Evolutionary conservation across 768 basidiomycete species (phyloP).

Genomic region (Russula lepida): DNA sequence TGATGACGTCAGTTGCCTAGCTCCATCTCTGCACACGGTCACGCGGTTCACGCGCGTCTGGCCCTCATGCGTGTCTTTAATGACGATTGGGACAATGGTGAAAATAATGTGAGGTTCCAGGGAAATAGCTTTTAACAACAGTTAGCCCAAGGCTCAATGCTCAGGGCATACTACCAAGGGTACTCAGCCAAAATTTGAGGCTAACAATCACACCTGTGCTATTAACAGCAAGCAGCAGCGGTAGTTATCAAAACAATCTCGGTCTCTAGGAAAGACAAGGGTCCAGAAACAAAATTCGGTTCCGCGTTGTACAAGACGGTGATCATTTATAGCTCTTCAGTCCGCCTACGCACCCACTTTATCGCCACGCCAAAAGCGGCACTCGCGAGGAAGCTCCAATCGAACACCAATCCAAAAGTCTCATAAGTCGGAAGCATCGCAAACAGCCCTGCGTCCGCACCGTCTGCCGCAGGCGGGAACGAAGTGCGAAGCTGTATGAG

Average conservation of each 20-base stretch:
- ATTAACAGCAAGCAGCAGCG: background rate
- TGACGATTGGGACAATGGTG: too few relatives aligned
- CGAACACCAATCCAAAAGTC: constrained; percentile 66
- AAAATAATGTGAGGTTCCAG: background rate
- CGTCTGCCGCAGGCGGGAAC: constrained; percentile 54
- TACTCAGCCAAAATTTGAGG: background rate
- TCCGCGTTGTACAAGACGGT: background rate
- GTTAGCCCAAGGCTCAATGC: too few relatives aligned
- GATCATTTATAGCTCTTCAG: background rate
- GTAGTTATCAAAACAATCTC: background rate
- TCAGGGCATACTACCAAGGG: background rate
- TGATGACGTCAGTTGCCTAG: too few relatives aligned
- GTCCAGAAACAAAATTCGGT: background rate
- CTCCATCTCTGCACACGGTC: too few relatives aligned
- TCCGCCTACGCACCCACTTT: constrained; percentile 39
- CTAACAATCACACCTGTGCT: background rate
- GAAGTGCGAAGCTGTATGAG: constrained; percentile 74
- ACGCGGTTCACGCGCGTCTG: too few relatives aligned
- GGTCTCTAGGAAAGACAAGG: background rate
- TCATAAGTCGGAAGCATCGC: constrained; percentile 65
- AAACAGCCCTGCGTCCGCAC: constrained; percentile 44
- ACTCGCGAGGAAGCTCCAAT: constrained; percentile 61
- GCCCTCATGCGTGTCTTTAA: background rate
- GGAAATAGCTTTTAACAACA: background rate
- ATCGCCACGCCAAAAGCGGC: constrained; percentile 39